A percentile compares a stretch with the other conserved stretches of the same genome.
These are phyloP conservation scores for Wickerhamomyces sp. DNA, from an alignment of 1,139 yeast genomes.

Conservation along the genomic window DNA sequence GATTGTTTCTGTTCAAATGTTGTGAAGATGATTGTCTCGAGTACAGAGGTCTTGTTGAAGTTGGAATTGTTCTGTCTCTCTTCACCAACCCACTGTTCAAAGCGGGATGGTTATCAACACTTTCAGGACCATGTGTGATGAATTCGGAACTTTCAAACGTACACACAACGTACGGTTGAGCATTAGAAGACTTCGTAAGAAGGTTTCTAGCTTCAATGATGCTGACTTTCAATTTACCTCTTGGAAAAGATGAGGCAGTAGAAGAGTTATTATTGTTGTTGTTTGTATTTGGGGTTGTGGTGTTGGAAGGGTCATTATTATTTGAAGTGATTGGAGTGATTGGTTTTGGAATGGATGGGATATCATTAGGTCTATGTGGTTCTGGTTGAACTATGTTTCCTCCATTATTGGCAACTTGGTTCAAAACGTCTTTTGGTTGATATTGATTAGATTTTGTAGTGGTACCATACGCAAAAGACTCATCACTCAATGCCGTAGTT, in stretches of 20 bases:
- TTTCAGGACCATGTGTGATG: conserved; percentile 76
- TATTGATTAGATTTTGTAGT: conserved; percentile 42
- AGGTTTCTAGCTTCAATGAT: conserved; percentile 77
- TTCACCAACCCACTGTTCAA: conserved; percentile 15
- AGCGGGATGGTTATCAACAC: conserved; percentile 38
- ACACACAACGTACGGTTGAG: conserved; percentile 88
- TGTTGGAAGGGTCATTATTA: conserved; percentile 1
- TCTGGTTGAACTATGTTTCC: conserved; percentile 11
- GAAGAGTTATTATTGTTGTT: conserved; percentile 30
- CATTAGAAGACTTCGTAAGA: conserved; percentile 43
- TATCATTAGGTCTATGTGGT: conserved; percentile 9
- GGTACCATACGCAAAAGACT: conserved; percentile 65
- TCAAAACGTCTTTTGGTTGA: conserved; percentile 29
- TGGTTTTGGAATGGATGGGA: conserved; percentile 10
- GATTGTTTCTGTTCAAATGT: conserved; percentile 39
- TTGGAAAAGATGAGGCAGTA: conserved; percentile 31
- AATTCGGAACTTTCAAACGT: conserved; percentile 91
- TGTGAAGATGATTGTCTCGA: conserved; percentile 66
- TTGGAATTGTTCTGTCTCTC: conserved; percentile 17
- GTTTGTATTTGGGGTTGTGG: too few relatives aligned
- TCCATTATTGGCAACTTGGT: conserved; percentile 22
- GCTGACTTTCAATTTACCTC: conserved; percentile 77
- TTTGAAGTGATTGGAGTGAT: conserved; percentile 2
- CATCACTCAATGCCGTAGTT: conserved; percentile 61
- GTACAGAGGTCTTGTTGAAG: conserved; percentile 40